Percentiles rank a stretch among this genome's conserved stretches.
Conservation (phyloP, 1,139 yeast genomes). For the Meyerozyma carpophila region DNA sequence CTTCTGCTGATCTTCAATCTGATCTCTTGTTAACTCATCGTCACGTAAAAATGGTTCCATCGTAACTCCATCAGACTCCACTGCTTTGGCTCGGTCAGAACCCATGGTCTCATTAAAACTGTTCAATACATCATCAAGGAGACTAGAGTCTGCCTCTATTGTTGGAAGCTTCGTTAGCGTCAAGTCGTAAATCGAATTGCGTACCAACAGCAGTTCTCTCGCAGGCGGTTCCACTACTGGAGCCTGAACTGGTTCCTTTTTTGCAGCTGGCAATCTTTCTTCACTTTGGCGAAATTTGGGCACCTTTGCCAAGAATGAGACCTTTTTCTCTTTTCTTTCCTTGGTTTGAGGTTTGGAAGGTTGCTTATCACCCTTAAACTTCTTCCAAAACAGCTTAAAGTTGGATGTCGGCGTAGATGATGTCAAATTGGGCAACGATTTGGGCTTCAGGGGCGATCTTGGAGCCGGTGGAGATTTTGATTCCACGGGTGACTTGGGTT, state of each 20-base stretch:
- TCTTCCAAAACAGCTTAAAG: neutral
- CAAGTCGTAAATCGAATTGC: constrained; percentile 6
- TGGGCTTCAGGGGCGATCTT: neutral
- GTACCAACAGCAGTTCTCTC: neutral
- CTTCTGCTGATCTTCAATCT: constrained; percentile 35
- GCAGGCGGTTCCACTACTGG: neutral
- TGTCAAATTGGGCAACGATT: neutral
- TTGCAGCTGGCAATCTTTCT: neutral
- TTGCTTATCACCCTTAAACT: neutral
- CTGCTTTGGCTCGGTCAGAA: constrained; percentile 6
- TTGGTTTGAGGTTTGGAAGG: neutral
- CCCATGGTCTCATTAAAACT: constrained; percentile 24
- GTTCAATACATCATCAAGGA: constrained; percentile 31
- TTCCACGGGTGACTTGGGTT: neutral
- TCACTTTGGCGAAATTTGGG: neutral
- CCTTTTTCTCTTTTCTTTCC: neutral
- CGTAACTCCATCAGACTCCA: constrained; percentile 10
- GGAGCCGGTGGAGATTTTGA: neutral
- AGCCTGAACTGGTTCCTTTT: neutral
- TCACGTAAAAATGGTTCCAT: constrained; percentile 36
- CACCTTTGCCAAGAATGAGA: neutral
- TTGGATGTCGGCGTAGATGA: neutral
- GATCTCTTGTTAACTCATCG: constrained; percentile 40
- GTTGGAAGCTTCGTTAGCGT: constrained; percentile 23
- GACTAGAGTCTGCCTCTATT: constrained; percentile 25